Evolutionary conservation across 2,329 filamentous ascomycete species (phyloP), one percentile per base, ranked within the genome.

Genomic region (Apiospora aurea): DNA sequence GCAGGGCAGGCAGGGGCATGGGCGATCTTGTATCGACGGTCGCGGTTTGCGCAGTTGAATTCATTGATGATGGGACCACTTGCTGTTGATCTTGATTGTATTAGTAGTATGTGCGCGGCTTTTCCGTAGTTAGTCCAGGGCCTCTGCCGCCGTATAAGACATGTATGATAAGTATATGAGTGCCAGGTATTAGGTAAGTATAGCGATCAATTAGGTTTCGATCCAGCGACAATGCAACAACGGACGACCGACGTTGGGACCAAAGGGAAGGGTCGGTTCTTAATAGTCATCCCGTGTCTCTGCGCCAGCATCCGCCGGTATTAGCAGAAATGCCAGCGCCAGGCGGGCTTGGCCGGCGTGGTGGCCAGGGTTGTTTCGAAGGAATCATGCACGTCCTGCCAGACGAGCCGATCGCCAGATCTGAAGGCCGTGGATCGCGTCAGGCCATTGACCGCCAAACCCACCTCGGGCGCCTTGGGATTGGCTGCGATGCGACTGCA

Each of bases 221-320:
- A 64, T 64, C 57, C 57, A 64, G 57, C 57, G 57, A 64, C 34
- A 64, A 13, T 64, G 34, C 57, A 38, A 41, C 57, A 64, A 41
- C 57, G 21, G 18, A 24, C 34, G 57, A 64, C 29, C 29, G 10
- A 64, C 8, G 57, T 41, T 64, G 34, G 57, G 57, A 64, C 57
- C 18, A 41, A 38, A 38, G 34, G 34, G 4, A 5, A 38, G 7
- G 34, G 57, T 11, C 10, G 21, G 29, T 64, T 41, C 21, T 64
- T 41, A 64, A 64, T 18, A 38, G 34, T 8, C 34, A 34, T 64
- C 29, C 29, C 57, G 57, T 64, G 34, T 41, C 57, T 64, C 57
- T 64, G 51, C 34, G 29, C 1, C 16, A n/a, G 18, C 34, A 64
- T 64, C 34, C 57, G 10, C 34, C 26, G 26, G 26, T 29, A 21